Conservation (phyloP, 1,284 basidiomycete species). For the Cutaneotrichosporon mucoides region DNA sequence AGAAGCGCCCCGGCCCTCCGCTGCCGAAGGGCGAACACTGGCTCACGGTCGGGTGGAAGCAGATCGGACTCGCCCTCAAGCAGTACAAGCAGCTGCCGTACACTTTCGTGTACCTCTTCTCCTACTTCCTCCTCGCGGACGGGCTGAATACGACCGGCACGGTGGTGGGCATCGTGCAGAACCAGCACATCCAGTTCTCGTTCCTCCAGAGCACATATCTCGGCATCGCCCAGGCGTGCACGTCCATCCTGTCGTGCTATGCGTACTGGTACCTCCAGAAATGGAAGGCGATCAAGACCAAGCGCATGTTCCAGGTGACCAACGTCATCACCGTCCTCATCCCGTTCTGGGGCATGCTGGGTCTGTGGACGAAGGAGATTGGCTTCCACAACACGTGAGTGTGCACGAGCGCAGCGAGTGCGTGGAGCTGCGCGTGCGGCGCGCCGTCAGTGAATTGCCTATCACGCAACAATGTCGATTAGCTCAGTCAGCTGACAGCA, state of each 20-base stretch:
- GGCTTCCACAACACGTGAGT: constrained; percentile 67
- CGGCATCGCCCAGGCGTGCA: constrained; percentile 66
- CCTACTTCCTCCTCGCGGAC: constrained; percentile 65
- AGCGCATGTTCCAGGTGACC: constrained; percentile 60
- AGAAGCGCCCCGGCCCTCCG: constrained; percentile 66
- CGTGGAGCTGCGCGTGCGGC: too few species aligned
- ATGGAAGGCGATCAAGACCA: constrained; percentile 60
- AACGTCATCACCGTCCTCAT: constrained; percentile 71
- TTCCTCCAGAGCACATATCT: constrained; percentile 74
- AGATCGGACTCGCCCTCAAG: constrained; percentile 67
- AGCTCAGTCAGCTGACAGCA: background rate
- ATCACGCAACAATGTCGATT: too few species aligned
- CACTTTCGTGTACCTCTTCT: constrained; percentile 69
- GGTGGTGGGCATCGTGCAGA: constrained; percentile 53
- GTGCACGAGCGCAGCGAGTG: too few species aligned
- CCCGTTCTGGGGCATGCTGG: constrained; percentile 80
- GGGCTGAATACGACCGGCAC: constrained; percentile 28
- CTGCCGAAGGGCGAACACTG: constrained; percentile 68
- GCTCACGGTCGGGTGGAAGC: constrained; percentile 74
- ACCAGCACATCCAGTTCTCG: constrained; percentile 66
- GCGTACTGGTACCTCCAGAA: constrained; percentile 76
- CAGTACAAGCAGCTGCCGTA: constrained; percentile 58
- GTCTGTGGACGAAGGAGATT: constrained; percentile 69
- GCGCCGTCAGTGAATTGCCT: too few species aligned
- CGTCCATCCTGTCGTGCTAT: constrained; percentile 57